Evolutionary conservation across 345 rosid species (phyloP).

Genomic region (Lepidium didymum): DNA sequence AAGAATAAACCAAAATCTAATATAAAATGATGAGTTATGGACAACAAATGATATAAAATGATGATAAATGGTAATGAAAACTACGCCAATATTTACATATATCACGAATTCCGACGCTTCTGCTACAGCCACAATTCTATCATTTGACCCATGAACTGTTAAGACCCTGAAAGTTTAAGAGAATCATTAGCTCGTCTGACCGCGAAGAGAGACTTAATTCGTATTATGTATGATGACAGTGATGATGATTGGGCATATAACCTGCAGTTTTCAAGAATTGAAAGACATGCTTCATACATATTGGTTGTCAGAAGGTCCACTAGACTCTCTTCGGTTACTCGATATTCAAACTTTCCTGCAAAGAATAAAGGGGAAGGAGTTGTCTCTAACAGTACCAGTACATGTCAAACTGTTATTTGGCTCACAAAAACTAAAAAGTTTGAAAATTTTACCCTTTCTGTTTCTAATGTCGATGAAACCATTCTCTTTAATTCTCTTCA

Average conservation of each 20-base stretch:
- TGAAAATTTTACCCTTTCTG: constrained; percentile 40
- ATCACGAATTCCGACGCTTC: constrained; percentile 56
- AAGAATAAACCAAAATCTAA: too few relatives aligned
- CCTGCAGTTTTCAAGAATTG: constrained; percentile 58
- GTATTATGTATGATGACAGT: not conserved
- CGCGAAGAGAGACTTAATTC: not conserved
- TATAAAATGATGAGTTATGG: too few relatives aligned
- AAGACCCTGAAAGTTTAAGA: constrained; percentile 46
- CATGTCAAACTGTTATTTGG: not conserved
- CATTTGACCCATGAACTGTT: constrained; percentile 71
- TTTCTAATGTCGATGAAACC: constrained; percentile 67
- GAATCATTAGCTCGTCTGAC: not conserved
- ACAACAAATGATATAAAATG: too few relatives aligned
- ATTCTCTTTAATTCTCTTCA: constrained; percentile 49
- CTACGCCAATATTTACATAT: too few relatives aligned
- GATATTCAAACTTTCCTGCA: constrained; percentile 60
- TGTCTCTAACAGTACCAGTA: not conserved
- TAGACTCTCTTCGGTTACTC: constrained; percentile 67
- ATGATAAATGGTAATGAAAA: too few relatives aligned
- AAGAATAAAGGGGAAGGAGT: not conserved
- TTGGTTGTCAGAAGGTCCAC: constrained; percentile 63
- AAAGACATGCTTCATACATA: constrained; percentile 45
- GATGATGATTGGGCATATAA: not conserved
- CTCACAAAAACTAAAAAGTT: not conserved
- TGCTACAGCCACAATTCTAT: constrained; percentile 48